Evolutionary conservation across 768 basidiomycete genomes (phyloP).

Genomic region (Melanogaster broomeanus): DNA sequence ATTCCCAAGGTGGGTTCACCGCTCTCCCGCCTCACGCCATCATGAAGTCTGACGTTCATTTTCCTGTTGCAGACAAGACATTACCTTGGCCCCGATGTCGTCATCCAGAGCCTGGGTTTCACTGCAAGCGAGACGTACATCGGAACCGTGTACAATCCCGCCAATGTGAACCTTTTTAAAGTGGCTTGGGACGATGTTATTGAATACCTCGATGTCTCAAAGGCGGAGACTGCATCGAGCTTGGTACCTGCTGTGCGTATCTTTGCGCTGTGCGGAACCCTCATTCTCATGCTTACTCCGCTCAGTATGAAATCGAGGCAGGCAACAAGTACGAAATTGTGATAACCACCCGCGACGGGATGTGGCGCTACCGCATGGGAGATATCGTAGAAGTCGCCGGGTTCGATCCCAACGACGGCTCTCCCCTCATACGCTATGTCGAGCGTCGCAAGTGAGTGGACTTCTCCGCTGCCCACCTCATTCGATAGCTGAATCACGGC

Average conservation of each 20-base stretch:
- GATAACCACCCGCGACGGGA: slow-evolving; percentile 17
- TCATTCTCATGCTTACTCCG: neutral
- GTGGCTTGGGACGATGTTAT: slow-evolving; percentile 15
- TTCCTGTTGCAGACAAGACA: slow-evolving; percentile 7
- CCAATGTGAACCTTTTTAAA: slow-evolving; percentile 17
- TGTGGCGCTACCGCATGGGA: slow-evolving; percentile 27
- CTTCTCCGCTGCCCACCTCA: neutral
- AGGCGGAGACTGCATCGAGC: slow-evolving; percentile 13
- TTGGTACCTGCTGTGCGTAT: slow-evolving; percentile 11
- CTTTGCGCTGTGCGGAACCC: neutral
- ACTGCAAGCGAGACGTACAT: slow-evolving; percentile 18
- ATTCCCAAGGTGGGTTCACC: slow-evolving; percentile 12
- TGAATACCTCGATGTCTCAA: slow-evolving; percentile 17
- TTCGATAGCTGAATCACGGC: neutral
- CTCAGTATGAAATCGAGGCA: slow-evolving; percentile 14
- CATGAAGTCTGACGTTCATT: neutral
- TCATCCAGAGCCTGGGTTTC: slow-evolving; percentile 15
- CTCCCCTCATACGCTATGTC: slow-evolving; percentile 19
- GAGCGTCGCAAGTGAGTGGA: slow-evolving; percentile 19
- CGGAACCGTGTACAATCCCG: slow-evolving; percentile 8
- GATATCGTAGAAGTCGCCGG: slow-evolving; percentile 20
- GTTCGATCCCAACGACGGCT: slow-evolving; percentile 18
- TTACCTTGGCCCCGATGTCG: slow-evolving; percentile 16
- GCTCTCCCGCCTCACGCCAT: neutral
- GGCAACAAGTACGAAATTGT: slow-evolving; percentile 21